These are phyloP conservation scores for Ajuga reptans DNA, from an alignment of 305 asterid genomes.

Conservation along the genomic window DNA sequence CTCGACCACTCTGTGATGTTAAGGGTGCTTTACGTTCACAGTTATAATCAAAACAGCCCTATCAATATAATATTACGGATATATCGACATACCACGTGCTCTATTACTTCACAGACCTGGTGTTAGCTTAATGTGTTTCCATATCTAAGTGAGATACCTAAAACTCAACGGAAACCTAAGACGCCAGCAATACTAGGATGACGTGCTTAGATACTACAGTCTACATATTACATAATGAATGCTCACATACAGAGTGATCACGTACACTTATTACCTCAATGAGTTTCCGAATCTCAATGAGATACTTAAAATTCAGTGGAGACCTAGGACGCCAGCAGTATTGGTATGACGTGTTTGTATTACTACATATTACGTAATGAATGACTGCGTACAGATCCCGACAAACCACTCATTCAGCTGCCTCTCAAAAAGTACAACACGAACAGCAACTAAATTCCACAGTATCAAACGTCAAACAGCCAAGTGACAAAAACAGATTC, in stretches of 20 bases:
- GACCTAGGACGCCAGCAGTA: background rate
- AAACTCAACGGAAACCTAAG: background rate
- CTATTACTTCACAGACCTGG: background rate
- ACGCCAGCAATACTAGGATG: background rate
- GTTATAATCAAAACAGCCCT: background rate
- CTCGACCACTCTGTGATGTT: background rate
- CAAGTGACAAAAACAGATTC: background rate
- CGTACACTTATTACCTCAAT: background rate
- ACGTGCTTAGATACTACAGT: background rate
- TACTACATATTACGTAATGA: background rate
- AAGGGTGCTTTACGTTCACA: background rate
- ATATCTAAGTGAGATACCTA: background rate
- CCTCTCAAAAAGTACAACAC: slow-evolving; percentile 6
- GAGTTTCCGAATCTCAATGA: background rate
- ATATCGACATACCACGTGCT: background rate
- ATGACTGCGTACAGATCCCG: slow-evolving; percentile 5
- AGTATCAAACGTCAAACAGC: slow-evolving; percentile 1
- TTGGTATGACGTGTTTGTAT: background rate
- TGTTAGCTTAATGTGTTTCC: background rate
- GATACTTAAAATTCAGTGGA: background rate
- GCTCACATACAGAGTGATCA: background rate
- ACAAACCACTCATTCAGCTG: slow-evolving; percentile 4
- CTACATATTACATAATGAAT: background rate
- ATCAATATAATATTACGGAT: background rate
- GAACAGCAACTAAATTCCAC: slow-evolving; percentile 5